Evolutionary conservation across 2,329 filamentous ascomycete species (phyloP).

Genomic region (Daldinia eschscholtzii): DNA sequence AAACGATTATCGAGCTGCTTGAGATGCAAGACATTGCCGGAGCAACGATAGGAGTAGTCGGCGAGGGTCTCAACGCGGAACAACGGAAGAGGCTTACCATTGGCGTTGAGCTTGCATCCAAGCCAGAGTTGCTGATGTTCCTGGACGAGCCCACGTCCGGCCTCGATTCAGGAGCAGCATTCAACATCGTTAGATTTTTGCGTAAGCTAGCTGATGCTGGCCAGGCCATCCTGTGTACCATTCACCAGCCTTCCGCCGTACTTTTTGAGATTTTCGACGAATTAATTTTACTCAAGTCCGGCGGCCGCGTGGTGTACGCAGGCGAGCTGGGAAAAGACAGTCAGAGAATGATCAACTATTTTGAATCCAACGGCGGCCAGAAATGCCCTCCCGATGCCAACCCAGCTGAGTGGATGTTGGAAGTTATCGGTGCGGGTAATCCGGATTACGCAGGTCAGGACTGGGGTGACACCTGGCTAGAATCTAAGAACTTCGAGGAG

Average conservation of each 20-base stretch:
- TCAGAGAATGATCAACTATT: slow-evolving; percentile 63
- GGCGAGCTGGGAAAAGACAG: slow-evolving; percentile 66
- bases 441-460: slow-evolving; percentile 71
- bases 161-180: slow-evolving; percentile 69
- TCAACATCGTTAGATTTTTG: slow-evolving; percentile 72
- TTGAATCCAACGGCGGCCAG: slow-evolving; percentile 62
- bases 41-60: slow-evolving; percentile 71
- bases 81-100: slow-evolving; percentile 70
- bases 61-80: slow-evolving; percentile 71
- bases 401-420: slow-evolving; percentile 68
- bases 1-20: slow-evolving; percentile 75
- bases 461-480: slow-evolving; percentile 72
- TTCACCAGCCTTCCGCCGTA: slow-evolving; percentile 69
- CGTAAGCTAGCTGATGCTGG: slow-evolving; percentile 71
- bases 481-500: slow-evolving; percentile 62
- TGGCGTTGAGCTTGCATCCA: slow-evolving; percentile 67
- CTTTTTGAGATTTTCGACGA: slow-evolving; percentile 70
- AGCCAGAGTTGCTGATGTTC: slow-evolving; percentile 72
- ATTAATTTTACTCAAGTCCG: slow-evolving; percentile 65
- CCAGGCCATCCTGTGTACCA: slow-evolving; percentile 71
- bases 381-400: slow-evolving; percentile 64
- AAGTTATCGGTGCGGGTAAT: slow-evolving; percentile 71
- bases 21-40: slow-evolving; percentile 77
- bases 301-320: slow-evolving; percentile 67
- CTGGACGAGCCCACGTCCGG: slow-evolving; percentile 73